Percentiles rank a stretch among this genome's conserved stretches.
Evolutionary conservation across 1,284 basidiomycete species (phyloP).

Genomic region (Sphaerobolus stellatus): DNA sequence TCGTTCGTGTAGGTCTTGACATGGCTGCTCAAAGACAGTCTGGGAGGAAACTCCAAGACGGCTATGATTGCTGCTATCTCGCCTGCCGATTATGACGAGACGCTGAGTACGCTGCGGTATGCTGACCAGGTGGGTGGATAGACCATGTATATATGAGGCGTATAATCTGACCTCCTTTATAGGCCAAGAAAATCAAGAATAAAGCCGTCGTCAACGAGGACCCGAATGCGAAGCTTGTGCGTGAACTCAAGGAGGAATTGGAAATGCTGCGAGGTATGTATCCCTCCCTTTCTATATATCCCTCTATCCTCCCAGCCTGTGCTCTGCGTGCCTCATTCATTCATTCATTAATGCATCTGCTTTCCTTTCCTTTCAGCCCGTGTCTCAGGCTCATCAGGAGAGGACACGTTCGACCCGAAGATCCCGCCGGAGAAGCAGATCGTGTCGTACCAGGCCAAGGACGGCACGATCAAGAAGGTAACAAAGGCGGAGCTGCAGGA

Average conservation of each 20-base stretch:
- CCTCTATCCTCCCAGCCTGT: no score
- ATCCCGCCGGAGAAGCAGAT: conserved; percentile 95
- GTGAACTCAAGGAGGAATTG: conserved; percentile 97
- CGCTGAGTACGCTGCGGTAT: conserved; percentile 91
- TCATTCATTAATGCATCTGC: conserved; percentile 3
- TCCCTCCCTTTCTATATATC: conserved; percentile 2
- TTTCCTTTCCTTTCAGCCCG: conserved; percentile 50
- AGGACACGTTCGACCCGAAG: conserved; percentile 83
- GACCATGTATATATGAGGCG: not conserved
- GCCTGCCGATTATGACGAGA: conserved; percentile 98
- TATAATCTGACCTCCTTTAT: conserved; percentile 14
- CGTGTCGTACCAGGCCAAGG: conserved; percentile 91
- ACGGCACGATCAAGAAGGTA: conserved; percentile 92
- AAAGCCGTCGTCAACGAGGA: conserved; percentile 99
- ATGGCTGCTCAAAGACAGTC: conserved; percentile 95
- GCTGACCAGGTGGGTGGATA: conserved; percentile 69
- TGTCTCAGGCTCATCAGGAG: conserved; percentile 61
- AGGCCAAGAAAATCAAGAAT: conserved; percentile 99
- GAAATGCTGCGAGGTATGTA: conserved; percentile 77
- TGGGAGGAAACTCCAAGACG: conserved; percentile 94
- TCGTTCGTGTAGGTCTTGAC: conserved; percentile 72
- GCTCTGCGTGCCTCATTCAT: not conserved
- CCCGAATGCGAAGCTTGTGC: conserved; percentile 96
- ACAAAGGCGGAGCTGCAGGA: conserved; percentile 97
- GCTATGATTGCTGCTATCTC: conserved; percentile 99